phyloP scores from a whole-genome alignment of 177 flowering plant species.

The Vitis hybrid region DNA sequence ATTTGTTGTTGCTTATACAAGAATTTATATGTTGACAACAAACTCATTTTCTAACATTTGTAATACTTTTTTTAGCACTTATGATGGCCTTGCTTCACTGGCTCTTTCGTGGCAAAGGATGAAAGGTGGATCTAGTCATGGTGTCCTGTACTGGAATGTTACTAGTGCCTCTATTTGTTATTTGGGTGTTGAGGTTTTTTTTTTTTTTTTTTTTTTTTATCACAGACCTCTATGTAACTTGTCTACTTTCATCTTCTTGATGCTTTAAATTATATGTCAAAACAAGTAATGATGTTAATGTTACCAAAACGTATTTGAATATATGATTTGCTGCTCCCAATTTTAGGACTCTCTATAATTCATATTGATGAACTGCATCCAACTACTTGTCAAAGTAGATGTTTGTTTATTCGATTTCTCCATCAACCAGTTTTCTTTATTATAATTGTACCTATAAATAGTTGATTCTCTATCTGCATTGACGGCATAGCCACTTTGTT shows the following conservation, averaged over 20 bases:
- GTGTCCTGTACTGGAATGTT: constrained; percentile 83
- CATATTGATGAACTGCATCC: too few species aligned
- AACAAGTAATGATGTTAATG: neutral
- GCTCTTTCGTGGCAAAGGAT: constrained; percentile 93
- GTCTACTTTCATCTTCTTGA: neutral
- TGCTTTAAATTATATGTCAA: neutral
- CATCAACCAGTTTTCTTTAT: too few species aligned
- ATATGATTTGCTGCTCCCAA: too few species aligned
- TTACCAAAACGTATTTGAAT: too few species aligned
- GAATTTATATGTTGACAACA: neutral
- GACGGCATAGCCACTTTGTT: too few species aligned
- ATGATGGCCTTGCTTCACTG: constrained; percentile 93
- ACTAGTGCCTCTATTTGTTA: constrained; percentile 92
- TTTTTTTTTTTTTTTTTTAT: constrained; percentile 26
- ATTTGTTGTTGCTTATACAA: too few species aligned
- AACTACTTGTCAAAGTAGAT: too few species aligned
- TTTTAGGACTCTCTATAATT: too few species aligned
- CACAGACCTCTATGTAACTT: constrained; percentile 7
- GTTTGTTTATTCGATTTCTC: too few species aligned
- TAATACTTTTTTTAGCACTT: constrained; percentile 58
- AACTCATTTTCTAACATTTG: constrained; percentile 8
- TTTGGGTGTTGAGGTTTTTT: constrained; percentile 71
- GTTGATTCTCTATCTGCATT: too few species aligned
- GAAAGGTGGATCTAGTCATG: constrained; percentile 64
- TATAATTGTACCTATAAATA: too few species aligned